Base-by-base conservation (phyloP, 768 basidiomycete species). In the Rhizopogon vesiculosus region DNA sequence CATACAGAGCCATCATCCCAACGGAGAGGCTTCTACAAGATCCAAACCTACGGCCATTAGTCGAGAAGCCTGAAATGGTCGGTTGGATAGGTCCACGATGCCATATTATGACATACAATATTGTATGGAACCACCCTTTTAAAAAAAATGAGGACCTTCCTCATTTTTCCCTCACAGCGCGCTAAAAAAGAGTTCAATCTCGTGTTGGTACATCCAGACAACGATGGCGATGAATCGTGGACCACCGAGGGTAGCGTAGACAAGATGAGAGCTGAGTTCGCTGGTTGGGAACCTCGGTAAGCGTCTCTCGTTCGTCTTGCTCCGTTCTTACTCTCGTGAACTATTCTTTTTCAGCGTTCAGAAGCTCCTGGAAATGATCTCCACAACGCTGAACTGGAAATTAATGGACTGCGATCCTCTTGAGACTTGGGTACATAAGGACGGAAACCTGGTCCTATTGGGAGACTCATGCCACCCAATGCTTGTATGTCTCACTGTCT, bases 381-480 rank as follows among this genome's bases (percentile, higher is more conserved):
- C 75, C 1, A 72, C 72, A 2, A 76, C 78, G 1, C 62, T 80
- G 54, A 73, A 73, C 39, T 80, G 76, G 72, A 75, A 73, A 44
- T 64, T 83, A 51, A 73, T 79, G 66, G 79, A 82, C 56, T 76
- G 78, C 13, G 64, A 63, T 5, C 79, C 81, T 19, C 65, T 84
- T 53, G 65, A 69, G 0, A 76, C 73, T 0, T 83, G 81, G 82
- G 56, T 82, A 7, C 78, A 83, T 63, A 59, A 59, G 31, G 65
- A 66, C 13, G 76, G 74, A 5, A 75, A 66, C 29, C 68, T 83
- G 1, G 74, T 68, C 5, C 64, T 83, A 9, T 68, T 83, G 0
- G 82, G 82, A 3, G 82, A 84, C 59, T 74, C 81, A 0, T 81
- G 79, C 45, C 83, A 84, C 62, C 77, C 82, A 3, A 83, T 83